Evolutionary conservation across 2,329 filamentous ascomycete genomes (phyloP), one percentile per base, ranked within the genome.

Genomic region (Endocalyx cinctus): DNA sequence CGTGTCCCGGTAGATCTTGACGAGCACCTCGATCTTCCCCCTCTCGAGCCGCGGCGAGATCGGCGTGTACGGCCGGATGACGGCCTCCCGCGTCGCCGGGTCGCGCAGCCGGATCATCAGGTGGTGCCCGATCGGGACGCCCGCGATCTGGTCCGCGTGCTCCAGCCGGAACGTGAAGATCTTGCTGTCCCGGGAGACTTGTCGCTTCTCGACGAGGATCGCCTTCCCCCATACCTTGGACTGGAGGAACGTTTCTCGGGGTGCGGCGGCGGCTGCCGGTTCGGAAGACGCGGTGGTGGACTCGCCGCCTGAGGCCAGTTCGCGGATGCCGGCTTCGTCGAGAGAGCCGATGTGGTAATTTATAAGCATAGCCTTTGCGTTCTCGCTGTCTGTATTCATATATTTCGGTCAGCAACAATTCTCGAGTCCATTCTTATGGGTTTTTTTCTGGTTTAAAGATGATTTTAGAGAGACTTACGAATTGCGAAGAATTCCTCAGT

Each of bases 401-500:
- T n/a, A n/a, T n/a, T n/a, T n/a, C n/a, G n/a, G n/a, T n/a, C n/a
- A n/a, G n/a, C n/a, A n/a, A n/a, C n/a, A n/a, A n/a, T n/a, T n/a
- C n/a, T n/a, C 23, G 35, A 23, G 31, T 28, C 20, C 15, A 20
- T 46, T 29, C 43, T 27, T 31, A 19, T 33, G 10, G 23, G 16
- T 27, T 10, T 8, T 5, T 14, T 41, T 38, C 60, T 46, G 63
- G 53, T 25, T 31, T 35, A 11, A n/a, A 19, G 19, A 28, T 23
- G n/a, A 8, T 8, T 23, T 8, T 23, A 23, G 8, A n/a, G 15
- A 16, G 2, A 71, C 84, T 71, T 69, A 90, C 86, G 88, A 49
- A 96, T 96, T 11, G 85, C 83, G 64, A 94, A 76, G 56, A 95
- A 96, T 47, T 96, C 89, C 50, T 95, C 89, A 0, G 84, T 84